Percentiles rank a stretch among this genome's conserved stretches.
Evolutionary conservation across 1,139 yeast genomes (phyloP).

Genomic region (Martiniozyma asiatica): DNA sequence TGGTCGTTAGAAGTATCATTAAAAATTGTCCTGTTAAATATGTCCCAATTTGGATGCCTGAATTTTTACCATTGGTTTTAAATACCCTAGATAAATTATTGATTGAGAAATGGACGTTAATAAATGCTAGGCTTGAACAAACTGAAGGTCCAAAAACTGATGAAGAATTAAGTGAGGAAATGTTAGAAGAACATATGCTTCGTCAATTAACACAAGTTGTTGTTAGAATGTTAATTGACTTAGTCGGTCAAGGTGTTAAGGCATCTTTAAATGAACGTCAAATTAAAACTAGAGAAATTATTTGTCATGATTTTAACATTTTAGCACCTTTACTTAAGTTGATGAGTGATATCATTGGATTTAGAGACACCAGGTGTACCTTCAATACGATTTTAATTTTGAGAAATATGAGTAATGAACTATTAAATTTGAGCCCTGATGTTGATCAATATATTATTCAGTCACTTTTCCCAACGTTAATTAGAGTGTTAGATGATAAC

Average conservation of each 20-base stretch:
- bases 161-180: slow-evolving; percentile 85
- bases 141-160: slow-evolving; percentile 57
- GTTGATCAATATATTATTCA: slow-evolving; percentile 72
- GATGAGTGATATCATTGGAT: slow-evolving; percentile 64
- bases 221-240: slow-evolving; percentile 79
- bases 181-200: slow-evolving; percentile 93
- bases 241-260: slow-evolving; percentile 54
- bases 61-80: slow-evolving; percentile 67
- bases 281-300: slow-evolving; percentile 49
- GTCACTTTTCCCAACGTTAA: slow-evolving; percentile 34
- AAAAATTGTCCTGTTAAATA: slow-evolving; percentile 74
- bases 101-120: slow-evolving; percentile 63
- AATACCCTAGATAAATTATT: slow-evolving; percentile 61
- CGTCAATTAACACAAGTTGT: slow-evolving; percentile 90
- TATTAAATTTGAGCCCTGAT: slow-evolving; percentile 50
- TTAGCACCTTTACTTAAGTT: slow-evolving; percentile 72
- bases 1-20: slow-evolving; percentile 75
- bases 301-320: slow-evolving; percentile 52
- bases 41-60: slow-evolving; percentile 60
- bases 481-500: slow-evolving; percentile 54
- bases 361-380: slow-evolving; percentile 85
- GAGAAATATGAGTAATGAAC: slow-evolving; percentile 54
- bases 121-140: slow-evolving; percentile 58
- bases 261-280: slow-evolving; percentile 41
- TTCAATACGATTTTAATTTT: slow-evolving; percentile 78